A percentile compares a stretch with the other conserved stretches of the same genome.
phyloP scores from a whole-genome alignment of 2,329 filamentous ascomycete genomes.

The Chaetoscypha palmicola region DNA sequence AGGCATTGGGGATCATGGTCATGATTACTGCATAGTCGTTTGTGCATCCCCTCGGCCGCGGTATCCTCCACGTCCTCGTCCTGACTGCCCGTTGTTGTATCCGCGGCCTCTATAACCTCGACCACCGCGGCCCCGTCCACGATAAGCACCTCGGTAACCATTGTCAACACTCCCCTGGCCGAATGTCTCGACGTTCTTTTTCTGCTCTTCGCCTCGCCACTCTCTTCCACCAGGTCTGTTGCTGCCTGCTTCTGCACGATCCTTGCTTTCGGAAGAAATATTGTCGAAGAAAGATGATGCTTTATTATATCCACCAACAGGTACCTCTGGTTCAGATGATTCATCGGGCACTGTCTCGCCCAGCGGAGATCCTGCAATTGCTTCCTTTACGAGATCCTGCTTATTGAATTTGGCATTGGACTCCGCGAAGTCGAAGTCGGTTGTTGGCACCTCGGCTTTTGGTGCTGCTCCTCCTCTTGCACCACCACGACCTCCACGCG shows the following conservation, averaged over 20 bases:
- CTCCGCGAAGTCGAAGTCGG: constrained; percentile 86
- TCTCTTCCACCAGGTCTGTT: constrained; percentile 71
- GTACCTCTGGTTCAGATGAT: constrained; percentile 39
- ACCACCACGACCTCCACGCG: constrained; percentile 38
- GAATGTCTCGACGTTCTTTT: constrained; percentile 95
- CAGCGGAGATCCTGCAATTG: constrained; percentile 68
- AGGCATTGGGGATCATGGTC: constrained; percentile 3
- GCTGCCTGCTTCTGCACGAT: constrained; percentile 67
- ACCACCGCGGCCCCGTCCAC: constrained; percentile 62
- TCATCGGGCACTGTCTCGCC: constrained; percentile 41
- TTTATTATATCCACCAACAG: constrained; percentile 71
- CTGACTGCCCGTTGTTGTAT: constrained; percentile 21
- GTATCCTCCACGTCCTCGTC: constrained; percentile 26
- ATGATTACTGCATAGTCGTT: constrained; percentile 18
- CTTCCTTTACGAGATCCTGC: constrained; percentile 79
- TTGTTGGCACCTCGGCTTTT: constrained; percentile 81
- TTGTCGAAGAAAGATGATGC: constrained; percentile 93
- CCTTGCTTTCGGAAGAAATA: constrained; percentile 88
- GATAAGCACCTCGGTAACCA: constrained; percentile 66
- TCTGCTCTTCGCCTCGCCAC: constrained; percentile 88
- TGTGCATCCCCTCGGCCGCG: constrained; percentile 26
- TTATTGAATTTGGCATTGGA: constrained; percentile 86
- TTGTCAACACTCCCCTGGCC: constrained; percentile 92
- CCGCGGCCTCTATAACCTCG: constrained; percentile 32
- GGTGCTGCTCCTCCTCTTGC: constrained; percentile 35